Evolutionary conservation across 2,329 filamentous ascomycete genomes (phyloP), one percentile per base, ranked within the genome.

Genomic region (Paraphoma chrysanthemicola): DNA sequence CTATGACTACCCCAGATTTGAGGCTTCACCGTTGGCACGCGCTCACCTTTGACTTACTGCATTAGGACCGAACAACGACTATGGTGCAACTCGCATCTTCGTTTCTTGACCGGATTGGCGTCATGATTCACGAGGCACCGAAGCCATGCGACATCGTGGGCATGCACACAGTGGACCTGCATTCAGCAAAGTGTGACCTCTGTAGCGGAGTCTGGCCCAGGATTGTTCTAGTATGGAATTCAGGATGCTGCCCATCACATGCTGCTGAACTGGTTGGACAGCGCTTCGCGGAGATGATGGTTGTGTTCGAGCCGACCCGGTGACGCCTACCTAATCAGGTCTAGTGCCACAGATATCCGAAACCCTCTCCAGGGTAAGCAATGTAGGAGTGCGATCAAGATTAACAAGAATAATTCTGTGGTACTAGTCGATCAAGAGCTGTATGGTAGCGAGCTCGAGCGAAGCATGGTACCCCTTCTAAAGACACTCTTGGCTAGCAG

Each of bases 251-350:
- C 45, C 53, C 48, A 59, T 73, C 69, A 74, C 70, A 73, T 73
- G 68, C 55, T 52, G 58, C 66, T 23, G 36, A 41, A 28, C 46
- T 65, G 62, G 60, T 62, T 66, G 62, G 64, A 54, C 44, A 43
- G 49, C 53, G 45, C 51, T 56, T 43, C 46, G 57, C 60, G 59
- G 62, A 59, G 57, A 64, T 68, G 56, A 66, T 59, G 48, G 46
- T 52, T 57, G 53, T 63, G 51, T 48, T 53, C 64, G 62, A 62
- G 64, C 70, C 62, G 67, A 66, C 58, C 68, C 68, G 66, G 66
- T 73, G 70, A 74, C 67, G 54, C 63, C 57, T 53, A 53, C 64
- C 66, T 53, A 48, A 67, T 68, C 52, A 28, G 57, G 67, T 55
- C 54, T 73, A 71, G 68, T 51, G 48, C 42, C 44, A 60, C 45